Evolutionary conservation across 768 basidiomycete species (phyloP), one percentile per base, ranked within the genome.

Genomic region (Mycena olivaceomarginata): DNA sequence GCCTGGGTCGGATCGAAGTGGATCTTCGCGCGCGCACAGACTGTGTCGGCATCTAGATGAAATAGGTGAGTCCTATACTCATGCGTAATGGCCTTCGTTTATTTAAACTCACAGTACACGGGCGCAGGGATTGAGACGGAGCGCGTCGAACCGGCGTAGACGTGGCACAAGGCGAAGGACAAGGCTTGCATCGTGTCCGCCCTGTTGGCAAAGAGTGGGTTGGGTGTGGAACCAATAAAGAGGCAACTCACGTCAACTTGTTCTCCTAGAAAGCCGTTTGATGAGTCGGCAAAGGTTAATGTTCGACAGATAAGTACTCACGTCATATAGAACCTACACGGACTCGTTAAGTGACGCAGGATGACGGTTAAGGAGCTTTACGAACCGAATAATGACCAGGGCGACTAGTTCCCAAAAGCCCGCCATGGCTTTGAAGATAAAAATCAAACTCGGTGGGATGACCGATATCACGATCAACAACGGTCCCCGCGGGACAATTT

Each of bases 41-140:
- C 95, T 31, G 93, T 94, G 81, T 96, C 94, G 10, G 94, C 95
- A 82, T 96, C 95, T 95, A 76, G 40, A 46, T 72, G 37, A 45
- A 48, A 20, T 1, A 13, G 18, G 0, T 60, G 7, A 37, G 63
- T 22, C 5, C 7, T n/a, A 62, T n/a, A 15, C 18, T 39, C 6
- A 25, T n/a, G 1, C 15, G 41, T n/a, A 31, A 13, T 53, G 20
- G 8, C 9, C 10, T n/a, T 51, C 18, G 8, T 22, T n/a, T 2
- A 25, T 31, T 22, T 12, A 41, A 48, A 78, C 93, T 80, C 80
- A 96, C 95, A 97, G 77, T 97, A 97, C 0, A 96, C 95, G 0
- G 96, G 96, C 0, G 96, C 95, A 0, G 96, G 96, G 57, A 97
- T 96, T 0, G 95, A 96, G 0, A 97, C 96, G 0, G 95, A 95